Percentiles rank a stretch among this genome's conserved stretches.
Conservation (phyloP, 2,329 filamentous ascomycete species). For the Fusarium transvaalense region DNA sequence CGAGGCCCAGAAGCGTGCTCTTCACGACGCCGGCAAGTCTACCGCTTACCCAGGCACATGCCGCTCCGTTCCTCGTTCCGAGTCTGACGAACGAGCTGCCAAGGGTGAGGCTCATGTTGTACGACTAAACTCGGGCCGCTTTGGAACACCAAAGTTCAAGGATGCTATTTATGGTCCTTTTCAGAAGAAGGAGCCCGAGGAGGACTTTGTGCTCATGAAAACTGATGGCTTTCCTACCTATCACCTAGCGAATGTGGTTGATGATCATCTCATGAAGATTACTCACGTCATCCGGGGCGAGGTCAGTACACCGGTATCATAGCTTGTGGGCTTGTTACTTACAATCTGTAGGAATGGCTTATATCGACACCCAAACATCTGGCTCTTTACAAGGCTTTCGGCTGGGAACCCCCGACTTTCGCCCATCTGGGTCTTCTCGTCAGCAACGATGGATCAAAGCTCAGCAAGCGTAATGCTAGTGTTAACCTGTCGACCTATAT, state of each 20-base stretch:
- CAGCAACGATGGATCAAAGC: constrained; percentile 76
- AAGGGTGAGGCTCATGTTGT: constrained; percentile 80
- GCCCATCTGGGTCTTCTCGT: constrained; percentile 84
- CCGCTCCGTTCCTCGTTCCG: constrained; percentile 70
- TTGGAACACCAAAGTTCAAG: constrained; percentile 71
- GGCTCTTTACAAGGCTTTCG: constrained; percentile 80
- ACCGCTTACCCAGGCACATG: constrained; percentile 75
- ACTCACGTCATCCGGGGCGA: constrained; percentile 94
- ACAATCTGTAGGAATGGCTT: constrained; percentile 83
- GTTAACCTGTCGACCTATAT: constrained; percentile 66
- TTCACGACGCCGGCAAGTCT: constrained; percentile 64
- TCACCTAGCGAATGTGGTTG: constrained; percentile 96
- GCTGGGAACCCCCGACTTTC: constrained; percentile 79
- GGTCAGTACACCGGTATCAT: constrained; percentile 57
- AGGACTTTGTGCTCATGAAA: constrained; percentile 92
- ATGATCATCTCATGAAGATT: constrained; percentile 95
- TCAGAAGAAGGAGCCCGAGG: constrained; percentile 67
- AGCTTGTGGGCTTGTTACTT: background rate
- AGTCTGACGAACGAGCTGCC: constrained; percentile 78
- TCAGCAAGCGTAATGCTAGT: constrained; percentile 82
- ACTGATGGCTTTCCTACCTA: constrained; percentile 94
- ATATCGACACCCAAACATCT: constrained; percentile 85
- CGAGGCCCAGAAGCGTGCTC: constrained; percentile 72
- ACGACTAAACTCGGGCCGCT: constrained; percentile 73
- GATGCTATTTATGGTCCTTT: constrained; percentile 85